These are phyloP conservation scores for Schizophyllum commune DNA, from an alignment of 1,284 basidiomycete genomes.

Conservation along the genomic window DNA sequence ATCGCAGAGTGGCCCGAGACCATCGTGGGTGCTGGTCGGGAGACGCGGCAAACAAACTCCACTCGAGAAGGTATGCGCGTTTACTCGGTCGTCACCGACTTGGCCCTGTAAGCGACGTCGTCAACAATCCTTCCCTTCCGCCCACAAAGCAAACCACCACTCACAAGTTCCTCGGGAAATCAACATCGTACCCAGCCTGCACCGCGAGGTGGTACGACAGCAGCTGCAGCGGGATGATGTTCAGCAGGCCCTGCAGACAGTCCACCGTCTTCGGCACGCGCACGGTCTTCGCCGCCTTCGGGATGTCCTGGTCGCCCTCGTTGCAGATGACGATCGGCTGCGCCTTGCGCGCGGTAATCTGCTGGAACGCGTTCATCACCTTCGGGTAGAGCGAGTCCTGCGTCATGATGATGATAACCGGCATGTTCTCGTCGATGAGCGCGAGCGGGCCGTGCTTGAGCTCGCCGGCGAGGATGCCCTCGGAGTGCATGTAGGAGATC, in stretches of 20 bases:
- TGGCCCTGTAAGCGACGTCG: conserved; percentile 44
- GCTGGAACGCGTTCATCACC: conserved; percentile 91
- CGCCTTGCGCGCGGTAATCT: conserved; percentile 96
- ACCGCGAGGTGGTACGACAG: conserved; percentile 96
- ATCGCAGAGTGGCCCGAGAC: no score
- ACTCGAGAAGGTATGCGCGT: conserved; percentile 2
- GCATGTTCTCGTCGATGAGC: conserved; percentile 97
- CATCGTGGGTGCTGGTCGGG: no score
- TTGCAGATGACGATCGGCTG: conserved; percentile 96
- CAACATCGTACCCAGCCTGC: conserved; percentile 94
- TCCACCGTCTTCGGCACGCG: conserved; percentile 93
- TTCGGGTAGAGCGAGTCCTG: conserved; percentile 98
- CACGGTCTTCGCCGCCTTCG: conserved; percentile 75
- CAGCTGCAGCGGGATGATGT: conserved; percentile 95
- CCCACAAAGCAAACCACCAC: conserved; percentile 22
- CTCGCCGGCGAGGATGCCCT: conserved; percentile 95
- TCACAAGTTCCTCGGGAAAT: conserved; percentile 95
- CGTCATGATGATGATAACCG: conserved; percentile 98
- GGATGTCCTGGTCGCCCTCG: conserved; percentile 83
- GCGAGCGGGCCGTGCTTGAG: conserved; percentile 98
- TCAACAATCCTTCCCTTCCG: conserved; percentile 9
- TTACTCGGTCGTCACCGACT: conserved; percentile 81
- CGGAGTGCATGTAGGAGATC: conserved; percentile 90
- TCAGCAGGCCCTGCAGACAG: conserved; percentile 92
- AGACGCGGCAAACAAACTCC: not conserved